Base-by-base conservation (phyloP, 2,329 filamentous ascomycete genomes). In the Pseudogymnoascus sp. region DNA sequence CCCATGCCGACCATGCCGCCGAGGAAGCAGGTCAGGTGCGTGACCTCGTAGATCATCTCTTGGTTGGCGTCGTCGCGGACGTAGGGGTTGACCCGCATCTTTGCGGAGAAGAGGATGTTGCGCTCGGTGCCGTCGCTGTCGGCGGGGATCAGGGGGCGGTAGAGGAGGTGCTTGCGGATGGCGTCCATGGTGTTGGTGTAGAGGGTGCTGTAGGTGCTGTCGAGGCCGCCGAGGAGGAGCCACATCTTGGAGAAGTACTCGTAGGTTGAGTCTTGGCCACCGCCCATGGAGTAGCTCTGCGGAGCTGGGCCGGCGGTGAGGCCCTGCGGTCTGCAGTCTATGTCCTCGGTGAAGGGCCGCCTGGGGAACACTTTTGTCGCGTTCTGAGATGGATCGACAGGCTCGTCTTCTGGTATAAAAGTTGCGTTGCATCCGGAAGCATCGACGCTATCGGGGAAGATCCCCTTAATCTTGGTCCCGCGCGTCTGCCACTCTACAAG, bases 401-500 rank as follows among this genome's bases (percentile, higher is more conserved):
- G 21, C 33, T 21, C 21, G 0, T 23, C 57, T 5, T 21, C 10
- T 15, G 33, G 35, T n/a, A 74, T 73, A 0, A 79, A 80, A 0
- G 83, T 82, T 64, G 77, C 79, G 70, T 90, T 87, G 74, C 92
- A 96, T 4, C 92, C 92, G 26, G 87, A 89, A 9, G 88, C 87
- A 75, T 96, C 91, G 11, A 97, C 76, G 40, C 79, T 79, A 67
- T 90, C 83, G 0, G 93, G 91, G 79, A 93, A 96, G 70, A 96
- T 83, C 1, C 93, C 92, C 1, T 88, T 85, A 7, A 96, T 78
- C 2, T 81, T 80, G 2, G 79, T 76, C 4, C 80, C 83, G 2
- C 78, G 78, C 69, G 86, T 83, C 76, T 96, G 91, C 76, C 87
- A 85, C 61, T 87, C 83, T 66, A 92, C 84, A 26, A 97, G 81